Evolutionary conservation across 2,329 filamentous ascomycete genomes (phyloP).

Genomic region (Penicillium sp.): DNA sequence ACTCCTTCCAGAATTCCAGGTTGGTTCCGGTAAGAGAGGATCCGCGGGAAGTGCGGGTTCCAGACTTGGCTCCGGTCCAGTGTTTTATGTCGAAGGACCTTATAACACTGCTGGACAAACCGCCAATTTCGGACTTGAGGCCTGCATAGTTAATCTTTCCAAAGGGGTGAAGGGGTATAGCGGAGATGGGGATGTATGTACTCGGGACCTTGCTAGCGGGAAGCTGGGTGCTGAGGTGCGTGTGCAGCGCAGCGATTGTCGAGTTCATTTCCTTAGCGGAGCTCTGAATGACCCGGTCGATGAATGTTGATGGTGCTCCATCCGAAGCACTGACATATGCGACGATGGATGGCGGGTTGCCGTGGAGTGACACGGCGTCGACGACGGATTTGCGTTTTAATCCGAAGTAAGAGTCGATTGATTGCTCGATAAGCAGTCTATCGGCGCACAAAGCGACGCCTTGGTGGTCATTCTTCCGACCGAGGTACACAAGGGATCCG

Average conservation of each 20-base stretch:
- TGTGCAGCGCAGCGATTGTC: slow-evolving; percentile 14
- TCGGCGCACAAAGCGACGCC: slow-evolving; percentile 1
- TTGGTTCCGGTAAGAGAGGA: slow-evolving; percentile 25
- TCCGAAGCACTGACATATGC: slow-evolving; percentile 20
- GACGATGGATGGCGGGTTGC: slow-evolving; percentile 6
- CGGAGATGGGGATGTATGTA: slow-evolving; percentile 30
- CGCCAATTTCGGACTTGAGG: slow-evolving; percentile 12
- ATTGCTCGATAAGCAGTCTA: slow-evolving; percentile 11
- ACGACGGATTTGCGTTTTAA: slow-evolving; percentile 20
- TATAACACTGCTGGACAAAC: slow-evolving; percentile 8
- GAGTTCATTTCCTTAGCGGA: slow-evolving; percentile 14
- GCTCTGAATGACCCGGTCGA: slow-evolving; percentile 8
- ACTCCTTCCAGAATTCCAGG: slow-evolving; percentile 44
- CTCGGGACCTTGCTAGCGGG: slow-evolving; percentile 34
- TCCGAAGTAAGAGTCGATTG: slow-evolving; percentile 9
- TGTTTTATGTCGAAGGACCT: slow-evolving; percentile 18
- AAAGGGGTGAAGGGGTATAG: slow-evolving; percentile 29
- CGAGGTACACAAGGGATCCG: slow-evolving; percentile 32
- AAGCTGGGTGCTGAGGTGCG: slow-evolving; percentile 22
- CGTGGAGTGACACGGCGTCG: slow-evolving; percentile 10
- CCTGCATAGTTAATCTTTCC: slow-evolving; percentile 32
- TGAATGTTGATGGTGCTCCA: not conserved
- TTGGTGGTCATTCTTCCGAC: slow-evolving; percentile 24
- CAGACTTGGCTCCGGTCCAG: slow-evolving; percentile 15
- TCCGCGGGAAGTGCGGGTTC: slow-evolving; percentile 6